These are phyloP conservation scores for Vinca major DNA, from an alignment of 305 asterid species.

Conservation along the genomic window DNA sequence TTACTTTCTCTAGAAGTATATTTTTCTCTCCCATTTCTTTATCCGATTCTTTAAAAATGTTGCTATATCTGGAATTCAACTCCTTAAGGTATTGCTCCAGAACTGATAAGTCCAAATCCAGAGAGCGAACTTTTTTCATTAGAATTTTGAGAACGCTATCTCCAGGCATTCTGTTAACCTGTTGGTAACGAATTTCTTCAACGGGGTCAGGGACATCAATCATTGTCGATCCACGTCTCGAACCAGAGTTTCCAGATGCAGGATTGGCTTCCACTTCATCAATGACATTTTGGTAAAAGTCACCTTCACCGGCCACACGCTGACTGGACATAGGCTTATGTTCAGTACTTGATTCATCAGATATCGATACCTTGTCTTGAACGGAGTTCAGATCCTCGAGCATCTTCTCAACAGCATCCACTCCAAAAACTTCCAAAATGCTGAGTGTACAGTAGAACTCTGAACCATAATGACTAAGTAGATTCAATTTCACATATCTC, in stretches of 20 bases:
- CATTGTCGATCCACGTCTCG: slow-evolving; percentile 30
- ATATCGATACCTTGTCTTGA: slow-evolving; percentile 40
- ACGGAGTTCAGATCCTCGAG: slow-evolving; percentile 72
- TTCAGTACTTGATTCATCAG: slow-evolving; percentile 34
- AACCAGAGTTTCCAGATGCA: slow-evolving; percentile 28
- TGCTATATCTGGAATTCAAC: slow-evolving; percentile 58
- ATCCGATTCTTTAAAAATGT: slow-evolving; percentile 53
- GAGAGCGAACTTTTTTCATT: slow-evolving; percentile 73
- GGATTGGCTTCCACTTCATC: slow-evolving; percentile 38
- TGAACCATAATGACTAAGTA: slow-evolving; percentile 72
- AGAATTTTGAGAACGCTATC: slow-evolving; percentile 93
- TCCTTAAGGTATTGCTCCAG: slow-evolving; percentile 79
- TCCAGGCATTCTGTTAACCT: slow-evolving; percentile 84
- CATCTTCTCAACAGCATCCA: slow-evolving; percentile 95
- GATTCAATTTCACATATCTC: slow-evolving; percentile 64
- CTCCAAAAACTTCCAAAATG: slow-evolving; percentile 77
- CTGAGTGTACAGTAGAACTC: slow-evolving; percentile 92
- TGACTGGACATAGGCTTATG: slow-evolving; percentile 33
- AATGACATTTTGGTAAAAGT: slow-evolving; percentile 28
- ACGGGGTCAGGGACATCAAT: slow-evolving; percentile 50
- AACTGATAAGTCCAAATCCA: slow-evolving; percentile 75
- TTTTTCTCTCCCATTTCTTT: slow-evolving; percentile 53
- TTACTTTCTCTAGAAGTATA: slow-evolving; percentile 44
- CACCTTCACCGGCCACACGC: slow-evolving; percentile 29
- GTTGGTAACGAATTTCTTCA: slow-evolving; percentile 64